Conservation (phyloP, 2,329 filamentous ascomycete species). For the Mycogone perniciosa region DNA sequence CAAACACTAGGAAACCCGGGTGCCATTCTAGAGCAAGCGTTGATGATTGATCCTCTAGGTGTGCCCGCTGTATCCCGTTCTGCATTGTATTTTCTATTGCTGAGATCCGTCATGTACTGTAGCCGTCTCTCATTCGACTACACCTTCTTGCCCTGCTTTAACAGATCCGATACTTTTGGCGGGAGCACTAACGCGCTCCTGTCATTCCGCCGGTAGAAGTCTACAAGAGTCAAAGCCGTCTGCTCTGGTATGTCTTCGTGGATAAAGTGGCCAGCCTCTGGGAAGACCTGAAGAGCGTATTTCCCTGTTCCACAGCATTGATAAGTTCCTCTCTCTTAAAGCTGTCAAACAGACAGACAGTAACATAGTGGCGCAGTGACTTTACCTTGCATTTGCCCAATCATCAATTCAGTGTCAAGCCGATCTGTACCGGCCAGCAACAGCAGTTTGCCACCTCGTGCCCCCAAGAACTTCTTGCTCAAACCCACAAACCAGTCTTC, state of each 20-base stretch:
- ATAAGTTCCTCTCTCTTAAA: not conserved
- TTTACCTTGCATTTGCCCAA: conserved; percentile 91
- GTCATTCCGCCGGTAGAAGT: conserved; percentile 91
- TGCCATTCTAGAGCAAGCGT: too few relatives aligned
- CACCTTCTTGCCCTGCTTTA: conserved; percentile 56
- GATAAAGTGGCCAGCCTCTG: conserved; percentile 92
- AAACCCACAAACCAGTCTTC: conserved; percentile 87
- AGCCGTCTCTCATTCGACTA: conserved; percentile 20
- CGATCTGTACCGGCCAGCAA: conserved; percentile 85
- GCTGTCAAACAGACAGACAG: not conserved
- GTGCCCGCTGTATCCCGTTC: too few relatives aligned
- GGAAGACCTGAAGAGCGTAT: conserved; percentile 91
- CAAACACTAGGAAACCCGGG: too few relatives aligned
- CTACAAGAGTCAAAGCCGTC: conserved; percentile 75
- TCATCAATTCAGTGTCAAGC: conserved; percentile 84
- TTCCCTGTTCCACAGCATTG: conserved; percentile 52
- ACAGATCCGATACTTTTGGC: conserved; percentile 78
- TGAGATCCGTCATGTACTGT: too few relatives aligned
- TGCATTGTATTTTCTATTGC: too few relatives aligned
- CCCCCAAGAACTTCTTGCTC: conserved; percentile 78
- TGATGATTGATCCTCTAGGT: too few relatives aligned
- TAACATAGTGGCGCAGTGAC: conserved; percentile 7
- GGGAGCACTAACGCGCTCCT: conserved; percentile 77
- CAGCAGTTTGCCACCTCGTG: conserved; percentile 75
- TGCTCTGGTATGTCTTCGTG: conserved; percentile 93